A percentile compares a stretch with the other conserved stretches of the same genome.
Evolutionary conservation across 176 grass and related monocot genomes (phyloP).

Genomic region (Stipa capillata): DNA sequence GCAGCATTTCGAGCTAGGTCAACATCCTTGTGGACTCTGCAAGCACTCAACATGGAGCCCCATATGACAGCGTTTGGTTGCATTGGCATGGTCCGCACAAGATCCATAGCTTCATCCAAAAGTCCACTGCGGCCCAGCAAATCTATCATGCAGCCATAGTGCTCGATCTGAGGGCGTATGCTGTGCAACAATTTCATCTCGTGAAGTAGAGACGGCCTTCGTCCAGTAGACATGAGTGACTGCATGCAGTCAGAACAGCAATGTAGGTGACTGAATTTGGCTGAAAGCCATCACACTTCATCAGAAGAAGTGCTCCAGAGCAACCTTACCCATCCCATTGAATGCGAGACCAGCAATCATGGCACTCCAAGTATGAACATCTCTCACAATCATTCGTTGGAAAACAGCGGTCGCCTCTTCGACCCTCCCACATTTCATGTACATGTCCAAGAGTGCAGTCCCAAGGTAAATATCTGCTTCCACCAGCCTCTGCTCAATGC

Average conservation of each 20-base stretch:
- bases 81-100: constrained; percentile 56
- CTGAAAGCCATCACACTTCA: constrained; percentile 37
- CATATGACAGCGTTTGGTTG: constrained; percentile 63
- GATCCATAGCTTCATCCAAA: constrained; percentile 52
- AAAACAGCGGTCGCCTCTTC: constrained; percentile 44
- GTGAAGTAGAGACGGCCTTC: constrained; percentile 47
- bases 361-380: constrained; percentile 50
- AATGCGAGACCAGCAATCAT: constrained; percentile 59
- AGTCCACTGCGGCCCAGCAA: constrained; percentile 47
- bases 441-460: constrained; percentile 72
- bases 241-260: constrained; percentile 65
- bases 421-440: constrained; percentile 68
- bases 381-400: constrained; percentile 31
- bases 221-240: constrained; percentile 46
- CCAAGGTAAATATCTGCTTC: constrained; percentile 51
- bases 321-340: constrained; percentile 57
- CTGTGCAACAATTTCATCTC: constrained; percentile 54
- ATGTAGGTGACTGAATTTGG: constrained; percentile 57
- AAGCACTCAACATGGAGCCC: constrained; percentile 51
- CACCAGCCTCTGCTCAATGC: constrained; percentile 40
- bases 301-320: constrained; percentile 52
- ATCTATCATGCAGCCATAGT: constrained; percentile 88
- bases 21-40: constrained; percentile 40
- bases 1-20: constrained; percentile 42
- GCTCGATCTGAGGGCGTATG: constrained; percentile 47